Evolutionary conservation across 2,329 filamentous ascomycete genomes (phyloP).

Genomic region (Xylaria sp.): DNA sequence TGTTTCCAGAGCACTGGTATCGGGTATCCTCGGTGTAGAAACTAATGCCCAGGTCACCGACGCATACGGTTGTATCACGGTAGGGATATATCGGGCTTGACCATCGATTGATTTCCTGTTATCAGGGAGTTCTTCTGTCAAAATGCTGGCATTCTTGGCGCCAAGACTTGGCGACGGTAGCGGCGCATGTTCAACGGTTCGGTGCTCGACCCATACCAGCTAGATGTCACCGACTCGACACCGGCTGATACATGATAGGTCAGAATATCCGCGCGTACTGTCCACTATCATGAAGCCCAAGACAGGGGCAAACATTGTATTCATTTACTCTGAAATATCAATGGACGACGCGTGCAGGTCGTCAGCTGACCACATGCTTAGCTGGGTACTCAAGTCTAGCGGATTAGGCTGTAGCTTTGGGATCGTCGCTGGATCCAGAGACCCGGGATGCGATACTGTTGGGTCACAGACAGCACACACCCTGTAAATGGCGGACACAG

Average conservation of each 20-base stretch:
- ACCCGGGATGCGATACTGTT: slow-evolving; percentile 14
- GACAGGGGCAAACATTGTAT: neutral
- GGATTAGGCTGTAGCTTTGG: neutral
- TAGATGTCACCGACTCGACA: neutral
- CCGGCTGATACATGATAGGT: neutral
- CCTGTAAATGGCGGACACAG: neutral
- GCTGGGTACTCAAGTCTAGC: neutral
- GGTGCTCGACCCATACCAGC: neutral
- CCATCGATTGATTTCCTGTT: neutral
- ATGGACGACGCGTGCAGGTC: neutral
- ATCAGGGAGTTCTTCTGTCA: no score
- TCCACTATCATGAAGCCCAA: neutral
- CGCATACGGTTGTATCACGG: neutral
- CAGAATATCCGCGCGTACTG: neutral
- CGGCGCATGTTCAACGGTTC: neutral
- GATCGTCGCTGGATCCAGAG: slow-evolving; percentile 16
- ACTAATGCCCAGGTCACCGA: neutral
- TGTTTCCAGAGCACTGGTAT: neutral
- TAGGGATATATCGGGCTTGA: neutral
- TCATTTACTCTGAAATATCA: slow-evolving; percentile 1
- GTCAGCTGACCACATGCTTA: slow-evolving; percentile 20
- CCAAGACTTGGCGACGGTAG: neutral
- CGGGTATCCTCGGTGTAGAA: neutral
- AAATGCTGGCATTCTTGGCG: neutral
- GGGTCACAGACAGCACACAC: slow-evolving; percentile 7